phyloP scores from a whole-genome alignment of 169 alveolate genomes.

The Plasmodium relictum region DNA sequence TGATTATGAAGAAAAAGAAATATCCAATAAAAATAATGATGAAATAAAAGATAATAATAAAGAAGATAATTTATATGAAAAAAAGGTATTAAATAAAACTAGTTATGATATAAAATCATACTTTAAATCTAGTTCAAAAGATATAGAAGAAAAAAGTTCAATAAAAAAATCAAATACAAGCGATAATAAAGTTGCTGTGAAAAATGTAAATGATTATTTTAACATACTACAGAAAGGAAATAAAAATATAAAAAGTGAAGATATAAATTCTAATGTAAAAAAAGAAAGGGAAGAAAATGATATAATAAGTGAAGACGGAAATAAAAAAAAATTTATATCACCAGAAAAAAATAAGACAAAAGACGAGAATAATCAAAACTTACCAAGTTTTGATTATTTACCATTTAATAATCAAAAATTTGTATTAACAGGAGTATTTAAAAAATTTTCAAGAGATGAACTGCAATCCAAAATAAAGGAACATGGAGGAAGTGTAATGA shows the following conservation, averaged over 20 bases:
- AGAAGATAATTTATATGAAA: not conserved
- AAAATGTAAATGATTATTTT: slow-evolving; percentile 24
- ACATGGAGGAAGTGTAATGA: slow-evolving; percentile 93
- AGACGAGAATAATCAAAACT: not conserved
- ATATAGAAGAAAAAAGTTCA: slow-evolving; percentile 3
- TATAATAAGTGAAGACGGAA: not conserved
- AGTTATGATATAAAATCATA: slow-evolving; percentile 49
- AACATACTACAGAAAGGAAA: slow-evolving; percentile 4
- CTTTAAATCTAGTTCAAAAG: slow-evolving; percentile 35
- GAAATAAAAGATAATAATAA: slow-evolving; percentile 29
- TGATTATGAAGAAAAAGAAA: slow-evolving; percentile 6
- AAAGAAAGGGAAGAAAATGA: slow-evolving; percentile 32
- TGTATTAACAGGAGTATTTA: slow-evolving; percentile 92
- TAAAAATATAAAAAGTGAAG: not conserved
- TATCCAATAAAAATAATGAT: slow-evolving; percentile 6
- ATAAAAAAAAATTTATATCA: slow-evolving; percentile 20
- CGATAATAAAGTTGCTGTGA: slow-evolving; percentile 15
- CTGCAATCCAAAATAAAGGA: slow-evolving; percentile 85
- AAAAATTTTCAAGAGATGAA: slow-evolving; percentile 86
- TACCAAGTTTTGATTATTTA: slow-evolving; percentile 37
- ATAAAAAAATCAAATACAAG: not conserved
- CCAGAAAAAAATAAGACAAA: slow-evolving; percentile 22
- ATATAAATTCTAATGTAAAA: slow-evolving; percentile 2
- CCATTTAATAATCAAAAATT: slow-evolving; percentile 85
- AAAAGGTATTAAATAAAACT: not conserved